These are phyloP conservation scores for Lachancea nothofagi DNA, from an alignment of 805 yeast species.

Conservation along the genomic window DNA sequence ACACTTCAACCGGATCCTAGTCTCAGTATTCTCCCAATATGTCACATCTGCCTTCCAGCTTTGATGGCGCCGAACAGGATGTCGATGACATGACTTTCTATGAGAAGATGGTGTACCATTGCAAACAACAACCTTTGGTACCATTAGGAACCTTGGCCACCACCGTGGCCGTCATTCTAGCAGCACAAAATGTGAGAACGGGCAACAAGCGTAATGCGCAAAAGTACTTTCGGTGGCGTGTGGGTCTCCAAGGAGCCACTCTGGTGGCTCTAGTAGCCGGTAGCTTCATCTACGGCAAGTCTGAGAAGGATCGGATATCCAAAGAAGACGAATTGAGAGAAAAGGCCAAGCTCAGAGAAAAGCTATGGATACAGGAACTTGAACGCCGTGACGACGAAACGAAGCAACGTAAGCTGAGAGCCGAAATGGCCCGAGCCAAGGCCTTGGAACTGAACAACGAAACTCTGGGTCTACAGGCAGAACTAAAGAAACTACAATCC, in stretches of 20 bases:
- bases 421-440: constrained; percentile 51
- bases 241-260: constrained; percentile 79
- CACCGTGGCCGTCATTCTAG: constrained; percentile 71
- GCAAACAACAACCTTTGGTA: constrained; percentile 83
- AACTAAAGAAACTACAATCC: constrained; percentile 25
- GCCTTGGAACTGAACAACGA: constrained; percentile 35
- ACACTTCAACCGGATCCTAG: too few species aligned
- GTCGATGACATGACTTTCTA: constrained; percentile 40
- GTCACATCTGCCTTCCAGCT: constrained; percentile 30
- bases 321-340: constrained; percentile 63
- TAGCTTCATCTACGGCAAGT: constrained; percentile 60
- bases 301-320: constrained; percentile 40
- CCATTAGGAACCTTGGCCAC: constrained; percentile 80
- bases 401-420: constrained; percentile 60
- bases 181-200: constrained; percentile 65
- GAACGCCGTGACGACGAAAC: constrained; percentile 79
- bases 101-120: constrained; percentile 53
- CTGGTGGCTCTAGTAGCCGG: constrained; percentile 78
- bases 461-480: constrained; percentile 23
- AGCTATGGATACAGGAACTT: constrained; percentile 81
- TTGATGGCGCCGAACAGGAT: constrained; percentile 28
- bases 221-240: constrained; percentile 84
- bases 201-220: constrained; percentile 78
- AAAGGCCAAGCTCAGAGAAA: constrained; percentile 81
- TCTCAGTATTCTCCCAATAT: neutral